Percentiles rank a stretch among this genome's conserved stretches.
These are phyloP conservation scores for Musa beccarii DNA, from an alignment of 176 grass and related monocot genomes.

Conservation along the genomic window DNA sequence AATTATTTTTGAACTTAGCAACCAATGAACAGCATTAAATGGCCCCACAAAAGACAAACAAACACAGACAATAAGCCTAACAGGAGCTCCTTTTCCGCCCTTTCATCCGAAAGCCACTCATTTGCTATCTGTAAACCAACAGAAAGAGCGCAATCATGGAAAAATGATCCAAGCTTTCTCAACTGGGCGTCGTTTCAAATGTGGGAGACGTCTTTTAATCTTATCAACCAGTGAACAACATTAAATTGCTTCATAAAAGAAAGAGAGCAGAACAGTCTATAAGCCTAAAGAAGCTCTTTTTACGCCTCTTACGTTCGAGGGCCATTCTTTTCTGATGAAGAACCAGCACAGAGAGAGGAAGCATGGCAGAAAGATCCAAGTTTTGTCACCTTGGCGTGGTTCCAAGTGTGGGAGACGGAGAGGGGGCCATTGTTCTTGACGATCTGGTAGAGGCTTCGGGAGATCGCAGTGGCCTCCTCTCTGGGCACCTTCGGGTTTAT, in stretches of 20 bases:
- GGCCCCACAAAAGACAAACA: background rate
- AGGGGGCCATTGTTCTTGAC: conserved; percentile 73
- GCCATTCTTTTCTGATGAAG: background rate
- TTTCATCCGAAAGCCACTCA: background rate
- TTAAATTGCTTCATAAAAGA: background rate
- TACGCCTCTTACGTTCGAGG: background rate
- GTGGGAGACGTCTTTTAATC: conserved; percentile 26
- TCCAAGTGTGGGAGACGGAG: conserved; percentile 64
- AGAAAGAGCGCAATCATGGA: background rate
- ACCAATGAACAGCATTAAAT: background rate
- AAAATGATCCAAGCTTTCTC: background rate
- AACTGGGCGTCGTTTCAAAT: conserved; percentile 81
- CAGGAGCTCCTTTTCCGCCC: background rate
- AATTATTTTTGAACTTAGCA: background rate
- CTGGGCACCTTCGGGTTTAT: conserved; percentile 88
- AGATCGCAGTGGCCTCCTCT: conserved; percentile 72
- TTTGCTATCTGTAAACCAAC: background rate
- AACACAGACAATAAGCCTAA: background rate
- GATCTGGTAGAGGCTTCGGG: conserved; percentile 59
- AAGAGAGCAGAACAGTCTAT: background rate
- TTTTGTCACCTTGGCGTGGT: conserved; percentile 57
- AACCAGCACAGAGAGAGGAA: background rate
- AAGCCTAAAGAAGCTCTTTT: background rate
- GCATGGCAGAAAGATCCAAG: background rate
- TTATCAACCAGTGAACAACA: background rate